Evolutionary conservation across 164 flowering plant species (phyloP), one percentile per base, ranked within the genome.

Genomic region (Annona cherimola): DNA sequence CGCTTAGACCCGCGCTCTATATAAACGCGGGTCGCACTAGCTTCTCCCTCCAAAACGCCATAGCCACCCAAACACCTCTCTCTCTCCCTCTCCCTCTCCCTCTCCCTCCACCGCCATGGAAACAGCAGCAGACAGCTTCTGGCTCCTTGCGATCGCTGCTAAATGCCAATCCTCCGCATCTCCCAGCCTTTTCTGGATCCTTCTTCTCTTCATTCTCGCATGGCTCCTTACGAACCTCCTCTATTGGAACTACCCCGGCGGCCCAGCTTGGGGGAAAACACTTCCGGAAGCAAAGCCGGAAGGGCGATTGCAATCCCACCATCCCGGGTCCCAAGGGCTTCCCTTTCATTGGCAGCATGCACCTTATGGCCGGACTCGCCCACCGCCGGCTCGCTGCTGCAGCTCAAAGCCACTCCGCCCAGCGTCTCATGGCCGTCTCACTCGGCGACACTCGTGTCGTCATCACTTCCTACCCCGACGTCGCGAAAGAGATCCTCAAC

Each of bases 221-320:
- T 80, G 77, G 77, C 7, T 84, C 2, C 74, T 71, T 64, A 54
- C 77, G 9, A 69, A 70, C 63, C 8, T 85, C 5, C 44, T 78
- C 69, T 69, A 44, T 79, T 86, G 89, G 89, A 41, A 80, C 12
- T 67, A 45, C 71, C 86, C 86, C 1, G 92, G 89, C 0, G 95
- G 91, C 42, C 84, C 83, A 0, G 92, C 92, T 14, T 90, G 94
- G 94, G 91, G n/a, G 91, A 2, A 80, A 66, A 42, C 69, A 79
- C 75, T 44, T 69, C 45, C 65, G 67, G 74, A 69, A 4, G 54
- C 63, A 26, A 20, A 69, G 63, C 55, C 43, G 11, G 26, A 54
- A 42, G 45, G n/a, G 6, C 14, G 26, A 42, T 8, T 50, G 11
- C 44, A 66, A 20, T 7, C 73, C 45, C 66, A 69, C 75, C 19